phyloP scores from a whole-genome alignment of 257 asterid species.

The Nicotiana tabacum region DNA sequence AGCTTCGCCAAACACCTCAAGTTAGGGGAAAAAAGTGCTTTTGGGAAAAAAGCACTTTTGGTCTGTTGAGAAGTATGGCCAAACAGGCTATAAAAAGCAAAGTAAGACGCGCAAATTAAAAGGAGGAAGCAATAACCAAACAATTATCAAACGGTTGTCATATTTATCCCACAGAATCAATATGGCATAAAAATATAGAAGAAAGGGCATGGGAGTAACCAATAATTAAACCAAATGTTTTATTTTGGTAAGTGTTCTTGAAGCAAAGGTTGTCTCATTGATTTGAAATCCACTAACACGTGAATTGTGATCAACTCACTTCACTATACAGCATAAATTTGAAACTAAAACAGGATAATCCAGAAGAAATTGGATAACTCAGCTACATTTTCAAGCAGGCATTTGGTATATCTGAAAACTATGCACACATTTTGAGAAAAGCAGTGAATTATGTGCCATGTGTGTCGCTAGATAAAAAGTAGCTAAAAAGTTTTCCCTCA shows the following conservation, averaged over 20 bases:
- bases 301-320: neutral
- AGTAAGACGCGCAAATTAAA: too few species aligned
- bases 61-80: too few species aligned
- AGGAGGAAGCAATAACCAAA: too few species aligned
- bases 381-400: neutral
- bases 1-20: too few species aligned
- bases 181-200: neutral
- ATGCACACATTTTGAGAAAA: neutral
- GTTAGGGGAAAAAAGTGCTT: too few species aligned
- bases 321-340: neutral
- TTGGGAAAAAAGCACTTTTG: too few species aligned
- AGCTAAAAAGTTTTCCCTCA: neutral
- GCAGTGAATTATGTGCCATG: neutral
- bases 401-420: neutral
- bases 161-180: neutral
- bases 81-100: too few species aligned
- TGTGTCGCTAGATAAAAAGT: neutral
- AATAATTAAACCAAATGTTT: neutral
- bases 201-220: neutral
- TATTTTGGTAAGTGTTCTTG: neutral
- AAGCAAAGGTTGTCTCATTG: neutral
- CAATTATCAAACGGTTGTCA: too few species aligned
- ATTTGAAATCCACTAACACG: neutral
- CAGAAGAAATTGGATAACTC: neutral
- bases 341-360: neutral